A percentile compares a stretch with the other conserved stretches of the same genome.
phyloP scores from a whole-genome alignment of 2,329 filamentous ascomycete genomes.

The Xylariaceae sp. region DNA sequence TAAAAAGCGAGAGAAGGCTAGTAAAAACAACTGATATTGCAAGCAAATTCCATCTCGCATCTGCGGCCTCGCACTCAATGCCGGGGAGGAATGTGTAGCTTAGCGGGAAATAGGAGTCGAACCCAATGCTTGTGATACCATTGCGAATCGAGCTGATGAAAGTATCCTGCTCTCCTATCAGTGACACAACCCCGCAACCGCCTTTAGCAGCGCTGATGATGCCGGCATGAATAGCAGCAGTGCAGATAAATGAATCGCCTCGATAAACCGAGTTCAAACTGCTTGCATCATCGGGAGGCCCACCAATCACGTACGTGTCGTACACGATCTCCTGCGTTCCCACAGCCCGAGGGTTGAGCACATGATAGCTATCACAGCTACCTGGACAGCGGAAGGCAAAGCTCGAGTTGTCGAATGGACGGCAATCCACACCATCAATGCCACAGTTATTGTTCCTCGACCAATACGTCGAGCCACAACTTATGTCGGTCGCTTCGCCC shows the following conservation, averaged over 20 bases:
- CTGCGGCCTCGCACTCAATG: slow-evolving; percentile 66
- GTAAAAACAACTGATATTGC: slow-evolving; percentile 80
- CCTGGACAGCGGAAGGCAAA: slow-evolving; percentile 75
- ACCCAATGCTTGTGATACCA: slow-evolving; percentile 73
- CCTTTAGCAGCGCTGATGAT: slow-evolving; percentile 69
- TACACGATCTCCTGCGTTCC: slow-evolving; percentile 67
- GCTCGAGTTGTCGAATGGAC: slow-evolving; percentile 68
- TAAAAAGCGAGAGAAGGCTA: slow-evolving; percentile 75
- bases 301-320: slow-evolving; percentile 65
- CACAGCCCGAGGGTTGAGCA: slow-evolving; percentile 72
- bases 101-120: slow-evolving; percentile 86
- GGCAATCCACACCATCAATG: slow-evolving; percentile 69
- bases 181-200: slow-evolving; percentile 76
- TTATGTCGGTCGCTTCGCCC: slow-evolving; percentile 62
- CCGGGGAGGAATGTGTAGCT: slow-evolving; percentile 73
- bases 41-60: slow-evolving; percentile 81
- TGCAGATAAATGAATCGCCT: slow-evolving; percentile 85
- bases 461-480: slow-evolving; percentile 71
- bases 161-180: slow-evolving; percentile 65
- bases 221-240: slow-evolving; percentile 79
- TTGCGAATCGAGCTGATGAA: slow-evolving; percentile 66
- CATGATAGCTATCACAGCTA: slow-evolving; percentile 62
- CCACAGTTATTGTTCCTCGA: slow-evolving; percentile 68
- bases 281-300: slow-evolving; percentile 46
- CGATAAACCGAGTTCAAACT: slow-evolving; percentile 64